Evolutionary conservation across 768 basidiomycete genomes (phyloP).

Genomic region (Pisolithus tinctorius): DNA sequence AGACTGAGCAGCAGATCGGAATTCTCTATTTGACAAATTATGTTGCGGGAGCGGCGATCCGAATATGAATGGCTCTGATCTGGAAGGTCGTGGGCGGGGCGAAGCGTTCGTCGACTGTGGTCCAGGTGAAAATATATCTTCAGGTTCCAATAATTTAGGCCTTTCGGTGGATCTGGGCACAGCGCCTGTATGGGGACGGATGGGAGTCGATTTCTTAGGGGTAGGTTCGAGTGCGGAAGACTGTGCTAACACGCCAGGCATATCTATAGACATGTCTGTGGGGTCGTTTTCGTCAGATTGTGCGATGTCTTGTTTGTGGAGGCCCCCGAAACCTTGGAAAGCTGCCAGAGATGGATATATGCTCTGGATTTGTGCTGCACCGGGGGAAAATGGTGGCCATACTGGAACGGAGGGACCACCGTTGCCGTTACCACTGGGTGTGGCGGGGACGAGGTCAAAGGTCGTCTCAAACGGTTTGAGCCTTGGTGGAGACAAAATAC

Average conservation of each 20-base stretch:
- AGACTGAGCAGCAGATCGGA: constrained; percentile 57
- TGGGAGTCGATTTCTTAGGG: constrained; percentile 9
- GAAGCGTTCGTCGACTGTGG: constrained; percentile 17
- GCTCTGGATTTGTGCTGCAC: constrained; percentile 15
- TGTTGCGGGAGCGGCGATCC: constrained; percentile 68
- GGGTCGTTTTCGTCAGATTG: constrained; percentile 14
- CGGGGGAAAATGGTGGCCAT: constrained; percentile 36
- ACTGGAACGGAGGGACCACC: constrained; percentile 17
- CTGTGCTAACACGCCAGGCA: constrained; percentile 29
- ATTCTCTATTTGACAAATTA: constrained; percentile 56
- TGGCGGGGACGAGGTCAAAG: constrained; percentile 61
- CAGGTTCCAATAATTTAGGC: constrained; percentile 22
- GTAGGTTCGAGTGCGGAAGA: constrained; percentile 16
- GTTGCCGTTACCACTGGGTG: constrained; percentile 32
- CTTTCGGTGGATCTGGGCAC: constrained; percentile 22
- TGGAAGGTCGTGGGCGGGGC: constrained; percentile 16
- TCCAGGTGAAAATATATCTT: constrained; percentile 38
- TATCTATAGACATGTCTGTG: constrained; percentile 29
- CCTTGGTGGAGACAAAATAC: constrained; percentile 46
- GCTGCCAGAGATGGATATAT: constrained; percentile 36
- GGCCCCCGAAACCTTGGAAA: constrained; percentile 26
- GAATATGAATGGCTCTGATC: constrained; percentile 58
- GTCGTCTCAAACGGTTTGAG: constrained; percentile 59
- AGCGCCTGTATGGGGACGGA: constrained; percentile 17
- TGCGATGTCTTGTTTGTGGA: constrained; percentile 12